phyloP scores from a whole-genome alignment of 2,329 filamentous ascomycete species.

The Botrytis porri region DNA sequence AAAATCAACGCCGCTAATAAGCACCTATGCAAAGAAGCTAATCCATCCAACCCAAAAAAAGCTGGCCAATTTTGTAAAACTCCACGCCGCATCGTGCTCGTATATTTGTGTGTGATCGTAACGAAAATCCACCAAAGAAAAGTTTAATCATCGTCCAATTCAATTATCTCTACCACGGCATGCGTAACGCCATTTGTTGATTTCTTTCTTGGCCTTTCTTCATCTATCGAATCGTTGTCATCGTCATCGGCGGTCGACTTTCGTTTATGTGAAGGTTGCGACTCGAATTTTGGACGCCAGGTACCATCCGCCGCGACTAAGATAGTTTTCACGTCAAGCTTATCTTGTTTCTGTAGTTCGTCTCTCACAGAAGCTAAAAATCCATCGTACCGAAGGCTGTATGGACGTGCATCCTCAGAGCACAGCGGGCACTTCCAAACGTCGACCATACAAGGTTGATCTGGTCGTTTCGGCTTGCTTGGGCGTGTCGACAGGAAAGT shows the following conservation, averaged over 20 bases:
- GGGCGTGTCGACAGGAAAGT: conserved; percentile 70
- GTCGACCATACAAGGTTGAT: conserved; percentile 58
- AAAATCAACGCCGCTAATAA: not conserved
- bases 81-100: not conserved
- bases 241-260: conserved; percentile 9
- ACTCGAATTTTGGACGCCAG: conserved; percentile 55
- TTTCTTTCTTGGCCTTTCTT: conserved; percentile 15
- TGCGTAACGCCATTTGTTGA: conserved; percentile 17
- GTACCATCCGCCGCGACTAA: conserved; percentile 60
- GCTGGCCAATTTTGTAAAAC: conserved; percentile 2
- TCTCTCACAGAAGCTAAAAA: conserved; percentile 65
- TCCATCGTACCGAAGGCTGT: conserved; percentile 66
- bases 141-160: conserved; percentile 33
- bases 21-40: conserved; percentile 10
- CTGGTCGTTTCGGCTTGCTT: conserved; percentile 44
- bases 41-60: not conserved
- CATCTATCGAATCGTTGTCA: conserved; percentile 20
- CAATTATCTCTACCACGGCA: conserved; percentile 29
- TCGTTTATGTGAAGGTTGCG: conserved; percentile 21
- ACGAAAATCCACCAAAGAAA: not conserved
- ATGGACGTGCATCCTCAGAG: conserved; percentile 70
- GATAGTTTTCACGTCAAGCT: conserved; percentile 57
- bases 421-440: conserved; percentile 89
- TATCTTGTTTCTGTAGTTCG: conserved; percentile 49
- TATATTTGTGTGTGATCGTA: not conserved